Percentiles rank a stretch among this genome's conserved stretches.
phyloP scores from a whole-genome alignment of 164 flowering plant genomes.

The Stephania cephalantha region DNA sequence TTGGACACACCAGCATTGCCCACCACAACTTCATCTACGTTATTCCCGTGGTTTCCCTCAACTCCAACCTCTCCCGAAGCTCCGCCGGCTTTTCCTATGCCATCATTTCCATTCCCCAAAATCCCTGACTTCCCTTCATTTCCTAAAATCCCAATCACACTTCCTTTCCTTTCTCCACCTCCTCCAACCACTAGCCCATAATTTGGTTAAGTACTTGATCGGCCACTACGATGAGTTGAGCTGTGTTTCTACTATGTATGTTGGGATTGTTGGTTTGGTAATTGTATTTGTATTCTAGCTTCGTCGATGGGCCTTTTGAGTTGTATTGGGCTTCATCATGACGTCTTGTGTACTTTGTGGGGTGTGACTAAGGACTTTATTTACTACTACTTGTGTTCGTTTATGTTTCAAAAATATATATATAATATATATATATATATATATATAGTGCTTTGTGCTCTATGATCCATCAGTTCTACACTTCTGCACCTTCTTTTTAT shows the following conservation, averaged over 20 bases:
- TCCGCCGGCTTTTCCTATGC: neutral
- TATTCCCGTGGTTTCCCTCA: neutral
- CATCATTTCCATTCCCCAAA: conserved; percentile 2
- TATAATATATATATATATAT: too few relatives aligned
- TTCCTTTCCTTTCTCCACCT: neutral
- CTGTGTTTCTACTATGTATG: neutral
- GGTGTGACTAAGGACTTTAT: too few relatives aligned
- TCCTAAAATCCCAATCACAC: neutral
- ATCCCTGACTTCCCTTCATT: neutral
- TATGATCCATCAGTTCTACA: too few relatives aligned
- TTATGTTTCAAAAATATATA: too few relatives aligned
- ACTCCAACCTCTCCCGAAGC: neutral
- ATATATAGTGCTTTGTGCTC: too few relatives aligned
- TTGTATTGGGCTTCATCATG: neutral
- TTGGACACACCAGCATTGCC: neutral
- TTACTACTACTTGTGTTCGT: too few relatives aligned
- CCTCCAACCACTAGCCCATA: neutral
- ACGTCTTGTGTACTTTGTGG: too few relatives aligned
- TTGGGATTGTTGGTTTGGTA: neutral
- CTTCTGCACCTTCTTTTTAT: too few relatives aligned
- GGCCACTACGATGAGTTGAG: too few relatives aligned
- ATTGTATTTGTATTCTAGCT: neutral
- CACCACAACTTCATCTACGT: neutral
- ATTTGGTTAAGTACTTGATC: neutral
- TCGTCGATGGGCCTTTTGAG: neutral